Conservation (phyloP, 1,284 basidiomycete genomes). For the Filobasidium uniguttulatum region DNA sequence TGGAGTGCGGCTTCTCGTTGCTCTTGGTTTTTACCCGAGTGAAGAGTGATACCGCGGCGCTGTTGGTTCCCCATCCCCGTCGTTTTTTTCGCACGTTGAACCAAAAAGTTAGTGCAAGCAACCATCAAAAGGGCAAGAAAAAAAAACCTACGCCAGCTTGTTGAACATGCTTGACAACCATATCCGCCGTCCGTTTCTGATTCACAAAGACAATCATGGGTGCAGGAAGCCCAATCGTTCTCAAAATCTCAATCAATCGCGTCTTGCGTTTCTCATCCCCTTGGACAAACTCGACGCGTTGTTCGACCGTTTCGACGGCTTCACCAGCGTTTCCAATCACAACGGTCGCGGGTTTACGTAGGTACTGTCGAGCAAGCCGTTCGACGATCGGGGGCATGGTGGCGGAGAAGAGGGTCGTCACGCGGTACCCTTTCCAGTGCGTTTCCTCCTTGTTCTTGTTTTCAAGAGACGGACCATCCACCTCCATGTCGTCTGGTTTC, state of each 20-base stretch:
- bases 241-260: slow-evolving; percentile 76
- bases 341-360: slow-evolving; percentile 82
- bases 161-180: slow-evolving; percentile 81
- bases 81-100: background rate
- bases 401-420: slow-evolving; percentile 88
- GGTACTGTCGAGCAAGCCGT: slow-evolving; percentile 81
- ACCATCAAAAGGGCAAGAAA: slow-evolving; percentile 11
- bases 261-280: slow-evolving; percentile 85
- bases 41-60: slow-evolving; percentile 79
- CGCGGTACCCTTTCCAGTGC: slow-evolving; percentile 58
- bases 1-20: slow-evolving; percentile 87
- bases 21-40: slow-evolving; percentile 95
- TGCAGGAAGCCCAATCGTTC: slow-evolving; percentile 61
- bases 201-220: slow-evolving; percentile 99
- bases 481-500: slow-evolving; percentile 56
- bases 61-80: slow-evolving; percentile 25
- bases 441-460: slow-evolving; percentile 46
- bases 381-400: slow-evolving; percentile 98
- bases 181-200: slow-evolving; percentile 96
- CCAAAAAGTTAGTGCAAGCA: too few species aligned
- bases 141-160: slow-evolving; percentile 54
- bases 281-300: slow-evolving; percentile 81
- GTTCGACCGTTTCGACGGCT: slow-evolving; percentile 95
- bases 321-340: slow-evolving; percentile 96
- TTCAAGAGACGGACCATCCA: slow-evolving; percentile 34